phyloP scores from a whole-genome alignment of 2,329 filamentous ascomycete genomes.

The Diaporthe aspalathi region DNA sequence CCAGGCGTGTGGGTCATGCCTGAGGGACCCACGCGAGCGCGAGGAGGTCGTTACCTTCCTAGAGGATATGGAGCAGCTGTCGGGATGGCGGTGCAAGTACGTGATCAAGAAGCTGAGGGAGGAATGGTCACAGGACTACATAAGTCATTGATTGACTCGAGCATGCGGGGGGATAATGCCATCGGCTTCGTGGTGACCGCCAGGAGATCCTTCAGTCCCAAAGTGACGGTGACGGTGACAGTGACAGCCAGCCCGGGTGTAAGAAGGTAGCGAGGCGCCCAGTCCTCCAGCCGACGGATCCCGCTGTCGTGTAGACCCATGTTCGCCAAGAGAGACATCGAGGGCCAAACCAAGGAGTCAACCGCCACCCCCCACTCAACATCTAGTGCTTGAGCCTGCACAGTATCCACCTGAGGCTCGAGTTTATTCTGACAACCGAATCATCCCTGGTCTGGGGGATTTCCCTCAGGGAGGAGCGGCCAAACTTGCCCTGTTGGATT shows the following conservation, averaged over 20 bases:
- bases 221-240: not conserved
- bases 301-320: not conserved
- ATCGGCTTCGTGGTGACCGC: not conserved
- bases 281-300: not conserved
- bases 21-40: constrained; percentile 22
- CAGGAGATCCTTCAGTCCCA: not conserved
- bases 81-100: constrained; percentile 21
- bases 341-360: not conserved
- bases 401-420: constrained; percentile 12
- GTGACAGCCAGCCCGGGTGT: not conserved
- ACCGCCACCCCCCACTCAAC: not conserved
- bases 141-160: constrained; percentile 12
- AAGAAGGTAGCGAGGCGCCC: not conserved
- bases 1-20: constrained; percentile 2
- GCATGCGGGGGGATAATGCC: not conserved
- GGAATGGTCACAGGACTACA: constrained; percentile 21
- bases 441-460: not conserved
- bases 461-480: not conserved
- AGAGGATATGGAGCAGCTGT: constrained; percentile 16
- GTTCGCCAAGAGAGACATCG: not conserved
- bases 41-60: constrained; percentile 15
- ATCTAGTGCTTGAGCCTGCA: not conserved
- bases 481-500: not conserved
- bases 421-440: constrained; percentile 15
- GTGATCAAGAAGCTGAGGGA: constrained; percentile 20